phyloP scores from a whole-genome alignment of 305 asterid genomes.

The Fraxinus sp. region DNA sequence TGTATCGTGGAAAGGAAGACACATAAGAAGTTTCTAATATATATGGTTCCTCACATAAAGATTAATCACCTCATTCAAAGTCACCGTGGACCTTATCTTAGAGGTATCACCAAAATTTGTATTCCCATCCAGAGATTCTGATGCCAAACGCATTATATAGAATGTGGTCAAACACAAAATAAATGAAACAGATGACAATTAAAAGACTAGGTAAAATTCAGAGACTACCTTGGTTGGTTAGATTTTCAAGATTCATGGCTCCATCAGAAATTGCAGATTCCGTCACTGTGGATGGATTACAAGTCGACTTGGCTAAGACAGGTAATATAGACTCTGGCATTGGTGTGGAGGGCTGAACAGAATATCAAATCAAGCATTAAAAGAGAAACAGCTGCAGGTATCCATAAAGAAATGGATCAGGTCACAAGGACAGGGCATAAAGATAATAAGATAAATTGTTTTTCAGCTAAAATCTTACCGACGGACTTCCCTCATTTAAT shows the following conservation, averaged over 20 bases:
- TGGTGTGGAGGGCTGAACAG: slow-evolving; percentile 35
- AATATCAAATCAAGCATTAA: slow-evolving; percentile 18
- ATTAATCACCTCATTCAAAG: slow-evolving; percentile 49
- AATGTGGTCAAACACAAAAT: slow-evolving; percentile 15
- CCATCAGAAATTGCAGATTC: slow-evolving; percentile 34
- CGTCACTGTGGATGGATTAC: slow-evolving; percentile 26
- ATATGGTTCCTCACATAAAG: background rate
- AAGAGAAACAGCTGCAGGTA: slow-evolving; percentile 2
- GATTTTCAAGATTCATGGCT: slow-evolving; percentile 18
- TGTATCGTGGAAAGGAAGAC: background rate
- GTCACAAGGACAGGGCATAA: slow-evolving; percentile 4
- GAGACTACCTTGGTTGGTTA: slow-evolving; percentile 29
- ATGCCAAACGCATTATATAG: slow-evolving; percentile 6
- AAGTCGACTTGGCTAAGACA: slow-evolving; percentile 22
- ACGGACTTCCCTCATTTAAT: slow-evolving; percentile 23
- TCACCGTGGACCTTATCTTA: slow-evolving; percentile 21
- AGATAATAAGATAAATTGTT: background rate
- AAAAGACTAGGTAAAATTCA: slow-evolving; percentile 1
- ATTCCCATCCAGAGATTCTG: slow-evolving; percentile 29
- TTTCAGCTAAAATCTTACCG: slow-evolving; percentile 31
- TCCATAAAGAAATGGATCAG: background rate
- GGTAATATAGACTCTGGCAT: slow-evolving; percentile 21
- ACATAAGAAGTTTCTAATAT: slow-evolving; percentile 12
- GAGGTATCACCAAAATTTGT: slow-evolving; percentile 25
- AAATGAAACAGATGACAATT: background rate